Conservation (phyloP, 202 grass and related monocot genomes). For the Zizania palustris region DNA sequence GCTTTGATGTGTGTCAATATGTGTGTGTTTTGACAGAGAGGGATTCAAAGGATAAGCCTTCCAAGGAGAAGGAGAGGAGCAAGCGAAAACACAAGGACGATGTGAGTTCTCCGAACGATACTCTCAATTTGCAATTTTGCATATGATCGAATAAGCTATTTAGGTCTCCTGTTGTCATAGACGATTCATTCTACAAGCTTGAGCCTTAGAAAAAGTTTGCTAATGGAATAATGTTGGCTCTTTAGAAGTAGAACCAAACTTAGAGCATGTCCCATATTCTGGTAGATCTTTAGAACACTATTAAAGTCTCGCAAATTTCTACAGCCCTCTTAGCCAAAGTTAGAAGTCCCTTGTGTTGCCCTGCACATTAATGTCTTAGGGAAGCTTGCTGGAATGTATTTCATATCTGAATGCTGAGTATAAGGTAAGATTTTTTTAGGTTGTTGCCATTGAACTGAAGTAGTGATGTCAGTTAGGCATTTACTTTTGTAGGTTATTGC, state of each 20-base stretch:
- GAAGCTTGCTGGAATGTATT: background rate
- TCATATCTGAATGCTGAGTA: background rate
- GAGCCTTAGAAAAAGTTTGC: background rate
- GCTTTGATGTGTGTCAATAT: constrained; percentile 18
- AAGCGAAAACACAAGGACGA: constrained; percentile 53
- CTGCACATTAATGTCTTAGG: background rate
- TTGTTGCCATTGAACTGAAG: background rate
- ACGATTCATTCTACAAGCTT: constrained; percentile 7
- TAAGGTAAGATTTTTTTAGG: background rate
- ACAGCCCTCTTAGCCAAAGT: background rate
- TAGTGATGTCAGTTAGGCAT: background rate
- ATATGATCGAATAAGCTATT: background rate
- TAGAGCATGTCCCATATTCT: background rate
- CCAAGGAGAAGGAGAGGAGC: constrained; percentile 63
- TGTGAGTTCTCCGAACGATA: constrained; percentile 49
- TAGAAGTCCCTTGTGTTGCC: background rate
- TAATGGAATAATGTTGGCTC: background rate
- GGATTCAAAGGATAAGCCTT: constrained; percentile 51
- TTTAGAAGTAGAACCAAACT: background rate
- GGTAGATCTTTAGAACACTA: background rate
- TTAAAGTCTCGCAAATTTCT: background rate
- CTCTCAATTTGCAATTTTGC: background rate
- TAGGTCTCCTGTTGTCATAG: background rate
- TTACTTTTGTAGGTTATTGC: background rate
- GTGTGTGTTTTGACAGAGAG: constrained; percentile 42